These are phyloP conservation scores for Colletotrichum karsti DNA, from an alignment of 2,329 filamentous ascomycete genomes.

Conservation along the genomic window DNA sequence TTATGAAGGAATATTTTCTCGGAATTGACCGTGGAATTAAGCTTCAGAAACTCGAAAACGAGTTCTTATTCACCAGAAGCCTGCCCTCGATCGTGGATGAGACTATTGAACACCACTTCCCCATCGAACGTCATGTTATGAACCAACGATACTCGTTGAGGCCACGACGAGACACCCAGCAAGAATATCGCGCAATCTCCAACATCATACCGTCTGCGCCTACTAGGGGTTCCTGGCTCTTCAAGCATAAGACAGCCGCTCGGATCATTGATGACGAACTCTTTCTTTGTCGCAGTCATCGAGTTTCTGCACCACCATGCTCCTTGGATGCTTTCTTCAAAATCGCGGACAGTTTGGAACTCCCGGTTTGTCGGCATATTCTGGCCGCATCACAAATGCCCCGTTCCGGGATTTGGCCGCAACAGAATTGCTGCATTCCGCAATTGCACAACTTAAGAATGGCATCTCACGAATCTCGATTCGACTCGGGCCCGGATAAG, in stretches of 20 bases:
- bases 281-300: background rate
- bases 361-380: background rate
- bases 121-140: background rate
- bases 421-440: background rate
- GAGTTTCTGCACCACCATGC: background rate
- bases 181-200: background rate
- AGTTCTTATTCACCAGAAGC: background rate
- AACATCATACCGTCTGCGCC: no score
- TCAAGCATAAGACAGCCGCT: background rate
- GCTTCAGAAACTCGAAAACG: background rate
- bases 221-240: background rate
- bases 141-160: background rate
- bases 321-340: background rate
- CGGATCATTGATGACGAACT: background rate
- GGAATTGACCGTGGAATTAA: background rate
- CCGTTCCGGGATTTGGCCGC: fast-evolving
- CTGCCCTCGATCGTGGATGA: background rate
- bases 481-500: fast-evolving
- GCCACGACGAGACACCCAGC: background rate
- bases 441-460: background rate
- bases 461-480: no score
- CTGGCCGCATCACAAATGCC: background rate
- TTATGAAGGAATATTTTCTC: background rate
- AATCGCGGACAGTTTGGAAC: background rate
- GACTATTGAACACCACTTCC: background rate